phyloP scores from a whole-genome alignment of 371 early-diverging fungal species.

The Syncephalis fuscata region DNA sequence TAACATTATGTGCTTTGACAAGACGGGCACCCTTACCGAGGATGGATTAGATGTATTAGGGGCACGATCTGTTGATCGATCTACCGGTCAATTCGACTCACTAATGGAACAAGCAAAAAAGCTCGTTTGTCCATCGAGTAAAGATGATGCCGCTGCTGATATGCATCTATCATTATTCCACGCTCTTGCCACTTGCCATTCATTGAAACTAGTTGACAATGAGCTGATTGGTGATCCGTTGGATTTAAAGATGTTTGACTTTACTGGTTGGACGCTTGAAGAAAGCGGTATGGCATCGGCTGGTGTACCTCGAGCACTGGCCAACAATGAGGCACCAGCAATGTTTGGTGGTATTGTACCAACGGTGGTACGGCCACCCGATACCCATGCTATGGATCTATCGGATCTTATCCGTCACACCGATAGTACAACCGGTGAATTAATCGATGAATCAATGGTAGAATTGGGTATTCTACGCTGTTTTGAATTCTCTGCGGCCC shows the following conservation, averaged over 20 bases:
- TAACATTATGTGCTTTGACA: slow-evolving; percentile 97
- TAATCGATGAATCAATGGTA: slow-evolving; percentile 1
- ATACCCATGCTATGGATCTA: slow-evolving; percentile 6
- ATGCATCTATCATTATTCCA: slow-evolving; percentile 17
- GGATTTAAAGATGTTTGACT: slow-evolving; percentile 98
- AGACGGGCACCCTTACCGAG: slow-evolving; percentile 98
- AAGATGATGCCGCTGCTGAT: neutral
- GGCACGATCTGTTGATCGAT: slow-evolving; percentile 29
- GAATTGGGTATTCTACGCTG: slow-evolving; percentile 50
- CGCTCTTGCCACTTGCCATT: slow-evolving; percentile 94
- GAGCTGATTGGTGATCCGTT: slow-evolving; percentile 94
- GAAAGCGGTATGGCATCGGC: slow-evolving; percentile 35
- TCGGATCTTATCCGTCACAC: slow-evolving; percentile 2
- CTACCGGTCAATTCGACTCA: neutral
- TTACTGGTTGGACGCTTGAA: slow-evolving; percentile 82
- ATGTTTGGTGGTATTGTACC: neutral
- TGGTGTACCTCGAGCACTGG: slow-evolving; percentile 4
- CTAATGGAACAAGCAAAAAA: neutral
- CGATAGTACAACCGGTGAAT: slow-evolving; percentile 5
- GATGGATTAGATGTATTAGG: slow-evolving; percentile 96
- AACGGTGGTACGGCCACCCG: slow-evolving; percentile 76
- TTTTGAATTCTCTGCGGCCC: slow-evolving; percentile 88
- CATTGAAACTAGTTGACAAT: slow-evolving; percentile 79
- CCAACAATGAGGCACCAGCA: neutral
- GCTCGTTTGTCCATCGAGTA: neutral